Evolutionary conservation across 2,329 filamentous ascomycete species (phyloP), one percentile per base, ranked within the genome.

Genomic region (Camillea tinctor): DNA sequence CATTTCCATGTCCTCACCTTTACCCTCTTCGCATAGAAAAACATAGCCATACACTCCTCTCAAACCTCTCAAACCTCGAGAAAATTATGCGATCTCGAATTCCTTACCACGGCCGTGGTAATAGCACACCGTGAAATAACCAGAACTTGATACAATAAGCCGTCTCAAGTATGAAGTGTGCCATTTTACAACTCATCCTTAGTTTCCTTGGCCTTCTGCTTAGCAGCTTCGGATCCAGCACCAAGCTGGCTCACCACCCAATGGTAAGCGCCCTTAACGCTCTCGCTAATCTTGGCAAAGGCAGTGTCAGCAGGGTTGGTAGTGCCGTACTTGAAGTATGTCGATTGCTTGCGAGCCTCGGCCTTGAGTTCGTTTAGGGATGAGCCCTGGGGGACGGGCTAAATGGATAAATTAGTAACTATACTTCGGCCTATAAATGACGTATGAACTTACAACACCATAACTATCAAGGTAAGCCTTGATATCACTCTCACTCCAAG

Each of bases 381-480:
- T 19, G 86, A 87, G 5, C 88, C 88, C 72, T 92, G 88, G 50
- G 88, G 88, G 49, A 84, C 80, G 4, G 80, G 75, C 74, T 74
- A 52, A n/a, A 49, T 40, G 20, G 1, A 44, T 9, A 17, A 40
- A 61, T 74, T 61, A 73, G 69, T 52, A 49, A 60, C 68, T 30
- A 7, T n/a, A 68, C 69, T 5, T 63, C 6, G 8, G 15, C 19
- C n/a, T 20, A 17, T 22, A 30, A 22, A 51, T 15, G 5, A 52
- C 3, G 30, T 50, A 30, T 5, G 20, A 54, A 70, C 75, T 78
- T 57, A 83, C 81, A 49, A 94, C 79, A 44, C 91, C 91, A 65
- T 92, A 94, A 63, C 86, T 89, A 72, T 94, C 91, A 6, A 94
- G 84, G 70, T 93, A 94, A 1, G 84, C 79, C 80, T 94, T 93